Evolutionary conservation across 2,329 filamentous ascomycete genomes (phyloP).

Genomic region (Claviceps sp.): DNA sequence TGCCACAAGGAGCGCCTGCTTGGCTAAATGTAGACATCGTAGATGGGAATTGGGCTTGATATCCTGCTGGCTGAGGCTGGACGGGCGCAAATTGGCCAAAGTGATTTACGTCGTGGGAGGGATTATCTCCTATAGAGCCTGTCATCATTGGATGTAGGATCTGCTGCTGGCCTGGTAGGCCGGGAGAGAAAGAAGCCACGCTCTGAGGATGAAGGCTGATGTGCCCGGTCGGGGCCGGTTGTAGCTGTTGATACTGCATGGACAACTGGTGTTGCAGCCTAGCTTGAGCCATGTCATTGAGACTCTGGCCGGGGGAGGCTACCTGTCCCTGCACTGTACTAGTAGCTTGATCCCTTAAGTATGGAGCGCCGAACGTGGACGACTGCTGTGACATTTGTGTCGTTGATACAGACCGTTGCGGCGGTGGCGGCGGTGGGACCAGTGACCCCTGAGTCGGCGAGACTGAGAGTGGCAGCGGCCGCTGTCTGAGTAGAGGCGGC

Average conservation of each 20-base stretch:
- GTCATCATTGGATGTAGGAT: slow-evolving; percentile 39
- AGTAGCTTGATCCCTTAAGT: slow-evolving; percentile 75
- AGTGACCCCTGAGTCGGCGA: slow-evolving; percentile 48
- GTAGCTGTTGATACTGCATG: slow-evolving; percentile 31
- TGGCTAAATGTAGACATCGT: slow-evolving; percentile 29
- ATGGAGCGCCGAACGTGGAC: slow-evolving; percentile 58
- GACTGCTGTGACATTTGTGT: slow-evolving; percentile 69
- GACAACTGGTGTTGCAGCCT: slow-evolving; percentile 50
- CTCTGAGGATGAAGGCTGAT: slow-evolving; percentile 21
- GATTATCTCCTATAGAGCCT: slow-evolving; percentile 25
- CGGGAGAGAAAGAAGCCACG: slow-evolving; percentile 25
- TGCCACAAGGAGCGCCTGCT: slow-evolving; percentile 26
- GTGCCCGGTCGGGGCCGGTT: slow-evolving; percentile 25
- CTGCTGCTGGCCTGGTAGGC: slow-evolving; percentile 15
- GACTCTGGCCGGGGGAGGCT: slow-evolving; percentile 61
- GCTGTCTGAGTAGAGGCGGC: slow-evolving; percentile 37
- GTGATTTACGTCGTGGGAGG: slow-evolving; percentile 25
- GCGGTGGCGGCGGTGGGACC: slow-evolving; percentile 60
- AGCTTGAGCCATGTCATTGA: slow-evolving; percentile 58
- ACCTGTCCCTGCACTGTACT: slow-evolving; percentile 50
- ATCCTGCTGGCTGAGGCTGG: slow-evolving; percentile 54
- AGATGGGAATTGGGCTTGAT: slow-evolving; percentile 27
- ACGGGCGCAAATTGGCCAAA: slow-evolving; percentile 31
- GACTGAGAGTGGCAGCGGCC: slow-evolving; percentile 56
- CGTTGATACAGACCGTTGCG: slow-evolving; percentile 71